phyloP scores from a whole-genome alignment of 495 filamentous ascomycete species.

The Aspergillus homomorphus region DNA sequence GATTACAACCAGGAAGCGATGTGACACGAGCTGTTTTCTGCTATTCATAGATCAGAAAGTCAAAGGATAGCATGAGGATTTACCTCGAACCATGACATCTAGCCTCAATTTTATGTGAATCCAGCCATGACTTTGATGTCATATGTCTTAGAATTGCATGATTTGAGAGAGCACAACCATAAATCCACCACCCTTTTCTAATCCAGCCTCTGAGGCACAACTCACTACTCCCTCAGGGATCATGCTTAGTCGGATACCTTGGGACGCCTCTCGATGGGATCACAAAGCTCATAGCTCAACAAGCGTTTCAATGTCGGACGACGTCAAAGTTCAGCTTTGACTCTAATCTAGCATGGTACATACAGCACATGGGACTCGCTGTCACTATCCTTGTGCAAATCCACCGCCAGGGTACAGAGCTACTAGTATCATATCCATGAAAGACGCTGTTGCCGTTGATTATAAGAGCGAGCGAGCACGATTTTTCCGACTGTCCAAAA shows the following conservation, averaged over 20 bases:
- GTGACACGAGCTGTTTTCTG: neutral
- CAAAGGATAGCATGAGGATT: neutral
- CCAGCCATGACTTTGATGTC: neutral
- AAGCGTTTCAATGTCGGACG: no score
- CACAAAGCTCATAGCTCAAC: neutral
- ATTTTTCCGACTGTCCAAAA: neutral
- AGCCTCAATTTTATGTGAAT: neutral
- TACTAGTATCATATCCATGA: neutral
- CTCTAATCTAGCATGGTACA: neutral
- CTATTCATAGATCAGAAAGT: neutral
- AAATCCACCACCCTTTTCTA: neutral
- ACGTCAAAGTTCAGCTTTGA: neutral
- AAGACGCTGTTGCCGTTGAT: neutral
- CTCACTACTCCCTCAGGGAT: neutral
- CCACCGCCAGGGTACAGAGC: neutral
- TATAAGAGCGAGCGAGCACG: slow-evolving; percentile 10
- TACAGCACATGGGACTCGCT: neutral
- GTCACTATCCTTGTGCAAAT: neutral
- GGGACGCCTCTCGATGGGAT: neutral
- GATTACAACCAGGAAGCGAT: neutral
- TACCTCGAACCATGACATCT: neutral
- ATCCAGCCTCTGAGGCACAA: neutral
- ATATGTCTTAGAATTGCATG: neutral
- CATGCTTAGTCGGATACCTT: neutral
- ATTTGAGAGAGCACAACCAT: neutral